Evolutionary conservation across 148 eudicot species (phyloP).

Genomic region (Rhododendron ovatum): DNA sequence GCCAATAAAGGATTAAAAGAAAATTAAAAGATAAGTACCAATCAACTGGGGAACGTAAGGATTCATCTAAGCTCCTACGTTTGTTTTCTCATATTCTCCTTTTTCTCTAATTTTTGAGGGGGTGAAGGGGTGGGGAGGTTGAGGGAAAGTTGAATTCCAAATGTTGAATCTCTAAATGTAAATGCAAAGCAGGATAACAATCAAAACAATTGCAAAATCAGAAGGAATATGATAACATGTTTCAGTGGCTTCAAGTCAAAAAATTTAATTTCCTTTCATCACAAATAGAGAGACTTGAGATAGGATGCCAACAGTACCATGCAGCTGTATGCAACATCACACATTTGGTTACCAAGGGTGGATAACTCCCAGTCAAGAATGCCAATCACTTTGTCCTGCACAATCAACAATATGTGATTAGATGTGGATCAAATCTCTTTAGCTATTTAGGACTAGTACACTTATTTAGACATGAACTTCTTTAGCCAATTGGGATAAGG

Average conservation of each 20-base stretch:
- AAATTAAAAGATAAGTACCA: conserved; percentile 6
- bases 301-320: conserved; percentile 48
- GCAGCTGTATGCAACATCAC: conserved; percentile 91
- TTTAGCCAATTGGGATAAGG: not conserved
- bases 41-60: not conserved
- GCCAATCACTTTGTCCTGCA: conserved; percentile 96
- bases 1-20: conserved; percentile 15
- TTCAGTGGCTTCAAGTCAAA: not conserved
- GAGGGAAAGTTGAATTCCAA: not conserved
- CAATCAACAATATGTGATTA: conserved; percentile 1
- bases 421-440: not conserved
- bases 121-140: not conserved
- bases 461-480: not conserved
- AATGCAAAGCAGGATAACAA: not conserved
- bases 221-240: not conserved
- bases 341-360: conserved; percentile 97
- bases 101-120: not conserved
- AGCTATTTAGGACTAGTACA: not conserved
- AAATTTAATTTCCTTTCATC: not conserved
- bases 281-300: not conserved
- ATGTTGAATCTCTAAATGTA: too few species aligned
- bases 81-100: not conserved
- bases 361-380: conserved; percentile 98
- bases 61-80: not conserved
- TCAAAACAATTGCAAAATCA: not conserved